Percentiles rank a stretch among this genome's conserved stretches.
Conservation (phyloP, 2,329 filamentous ascomycete genomes). For the Clarireedia hainanense region DNA sequence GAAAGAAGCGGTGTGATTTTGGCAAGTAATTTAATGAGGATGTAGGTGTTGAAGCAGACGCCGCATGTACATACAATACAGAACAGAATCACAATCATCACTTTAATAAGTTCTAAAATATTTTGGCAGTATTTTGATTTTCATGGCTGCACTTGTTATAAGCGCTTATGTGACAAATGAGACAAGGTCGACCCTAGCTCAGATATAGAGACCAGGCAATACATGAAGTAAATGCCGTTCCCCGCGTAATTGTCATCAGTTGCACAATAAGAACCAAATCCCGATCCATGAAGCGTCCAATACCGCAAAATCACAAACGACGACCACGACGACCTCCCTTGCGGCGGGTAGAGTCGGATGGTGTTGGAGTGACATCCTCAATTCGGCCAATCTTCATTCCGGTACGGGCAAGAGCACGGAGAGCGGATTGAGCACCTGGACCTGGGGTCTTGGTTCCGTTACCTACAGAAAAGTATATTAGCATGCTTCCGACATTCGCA, state of each 20-base stretch:
- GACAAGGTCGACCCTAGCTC: slow-evolving; percentile 22
- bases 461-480: slow-evolving; percentile 40
- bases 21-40: neutral
- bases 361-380: slow-evolving; percentile 98
- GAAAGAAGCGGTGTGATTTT: neutral
- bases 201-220: slow-evolving; percentile 51
- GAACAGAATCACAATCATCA: neutral
- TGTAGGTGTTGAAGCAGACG: no score
- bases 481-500: neutral
- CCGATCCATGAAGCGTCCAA: slow-evolving; percentile 16
- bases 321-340: slow-evolving; percentile 99
- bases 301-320: slow-evolving; percentile 68
- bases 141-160: slow-evolving; percentile 25
- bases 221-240: slow-evolving; percentile 50
- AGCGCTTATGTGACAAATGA: slow-evolving; percentile 40
- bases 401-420: slow-evolving; percentile 96
- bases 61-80: neutral
- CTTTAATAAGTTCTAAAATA: neutral
- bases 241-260: slow-evolving; percentile 59
- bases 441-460: slow-evolving; percentile 99
- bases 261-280: slow-evolving; percentile 44
- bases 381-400: slow-evolving; percentile 99
- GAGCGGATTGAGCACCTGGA: slow-evolving; percentile 96
- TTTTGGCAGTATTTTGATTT: slow-evolving; percentile 20
- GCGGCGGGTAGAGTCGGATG: slow-evolving; percentile 97